Percentiles rank a stretch among this genome's conserved stretches.
phyloP scores from a whole-genome alignment of 2,329 filamentous ascomycete genomes.

The Basipetospora chlamydospora region DNA sequence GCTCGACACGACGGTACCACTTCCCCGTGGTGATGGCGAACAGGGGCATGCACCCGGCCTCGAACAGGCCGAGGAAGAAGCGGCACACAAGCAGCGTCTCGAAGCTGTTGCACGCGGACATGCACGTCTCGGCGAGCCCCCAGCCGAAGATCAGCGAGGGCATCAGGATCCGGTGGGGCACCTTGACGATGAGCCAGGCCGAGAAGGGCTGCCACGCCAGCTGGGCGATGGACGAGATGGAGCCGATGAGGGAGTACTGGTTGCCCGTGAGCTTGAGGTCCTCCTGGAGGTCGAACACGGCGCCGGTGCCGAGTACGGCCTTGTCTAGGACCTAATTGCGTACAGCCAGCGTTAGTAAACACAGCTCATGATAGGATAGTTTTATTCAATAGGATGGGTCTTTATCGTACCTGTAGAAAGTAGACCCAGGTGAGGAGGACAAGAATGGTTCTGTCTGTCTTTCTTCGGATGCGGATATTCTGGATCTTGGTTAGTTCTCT shows the following conservation, averaged over 20 bases:
- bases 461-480: not conserved
- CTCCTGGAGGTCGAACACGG: slow-evolving; percentile 23
- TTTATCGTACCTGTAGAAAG: slow-evolving; percentile 22
- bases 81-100: slow-evolving; percentile 25
- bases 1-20: slow-evolving; percentile 11
- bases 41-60: slow-evolving; percentile 35
- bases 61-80: slow-evolving; percentile 30
- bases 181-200: slow-evolving; percentile 16
- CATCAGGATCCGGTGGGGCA: slow-evolving; percentile 9
- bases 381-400: too few species aligned
- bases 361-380: too few species aligned
- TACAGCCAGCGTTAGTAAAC: not conserved
- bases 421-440: slow-evolving; percentile 31
- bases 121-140: slow-evolving; percentile 24
- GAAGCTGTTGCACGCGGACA: slow-evolving; percentile 27
- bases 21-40: slow-evolving; percentile 20
- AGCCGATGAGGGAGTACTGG: slow-evolving; percentile 24
- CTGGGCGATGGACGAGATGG: slow-evolving; percentile 25
- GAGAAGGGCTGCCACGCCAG: slow-evolving; percentile 20
- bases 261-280: slow-evolving; percentile 19
- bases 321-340: slow-evolving; percentile 7
- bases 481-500: not conserved
- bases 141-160: slow-evolving; percentile 1
- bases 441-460: slow-evolving; percentile 29
- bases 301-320: slow-evolving; percentile 17